Percentiles rank a stretch among this genome's conserved stretches.
Conservation (phyloP, 2,329 filamentous ascomycete genomes). For the Colletotrichum tamarilloi region DNA sequence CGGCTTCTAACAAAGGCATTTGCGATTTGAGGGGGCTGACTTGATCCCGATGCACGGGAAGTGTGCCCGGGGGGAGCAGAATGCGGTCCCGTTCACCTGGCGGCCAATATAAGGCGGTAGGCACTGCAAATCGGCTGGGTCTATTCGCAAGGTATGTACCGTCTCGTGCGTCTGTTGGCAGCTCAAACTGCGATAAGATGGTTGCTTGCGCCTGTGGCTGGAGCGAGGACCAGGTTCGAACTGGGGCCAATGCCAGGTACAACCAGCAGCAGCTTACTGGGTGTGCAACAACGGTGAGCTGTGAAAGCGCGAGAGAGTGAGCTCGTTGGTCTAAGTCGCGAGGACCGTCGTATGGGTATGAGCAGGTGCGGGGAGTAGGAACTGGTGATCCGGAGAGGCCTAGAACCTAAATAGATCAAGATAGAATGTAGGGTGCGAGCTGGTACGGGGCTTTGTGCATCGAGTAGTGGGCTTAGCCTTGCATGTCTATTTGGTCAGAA, state of each 20-base stretch:
- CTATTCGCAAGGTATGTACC: not conserved
- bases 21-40: constrained; percentile 11
- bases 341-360: not conserved
- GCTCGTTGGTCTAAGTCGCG: not conserved
- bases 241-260: not conserved
- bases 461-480: constrained; percentile 12
- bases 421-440: not conserved
- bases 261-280: not conserved
- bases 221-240: not conserved
- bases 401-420: constrained; percentile 6
- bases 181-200: constrained; percentile 13
- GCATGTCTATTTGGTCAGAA: not conserved
- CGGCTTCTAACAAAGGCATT: constrained; percentile 35
- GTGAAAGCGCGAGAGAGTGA: constrained; percentile 1
- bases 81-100: constrained; percentile 13
- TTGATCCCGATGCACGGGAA: not conserved
- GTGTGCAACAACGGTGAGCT: not conserved
- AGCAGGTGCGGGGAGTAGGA: constrained; percentile 13
- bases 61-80: not conserved
- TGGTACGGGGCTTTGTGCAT: constrained; percentile 22
- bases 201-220: not conserved
- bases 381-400: constrained; percentile 9
- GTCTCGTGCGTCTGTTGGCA: constrained; percentile 1
- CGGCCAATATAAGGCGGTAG: constrained; percentile 1
- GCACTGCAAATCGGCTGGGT: constrained; percentile 8